phyloP scores from a whole-genome alignment of 352 stramenopile genomes.

The Globisporangium mamillatum region DNA sequence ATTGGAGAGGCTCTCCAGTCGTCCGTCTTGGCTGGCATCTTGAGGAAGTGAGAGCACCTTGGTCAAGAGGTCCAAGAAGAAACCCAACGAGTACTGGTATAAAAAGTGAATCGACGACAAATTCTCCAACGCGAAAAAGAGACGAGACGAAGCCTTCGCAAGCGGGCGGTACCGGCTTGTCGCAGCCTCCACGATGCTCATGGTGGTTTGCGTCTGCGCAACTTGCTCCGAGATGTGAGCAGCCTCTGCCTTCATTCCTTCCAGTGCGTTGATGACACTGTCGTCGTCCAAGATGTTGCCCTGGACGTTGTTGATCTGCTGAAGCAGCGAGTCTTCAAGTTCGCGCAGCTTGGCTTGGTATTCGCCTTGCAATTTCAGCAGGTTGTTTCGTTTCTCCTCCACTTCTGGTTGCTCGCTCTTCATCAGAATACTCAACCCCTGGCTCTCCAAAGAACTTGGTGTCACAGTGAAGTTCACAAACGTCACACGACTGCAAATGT shows the following conservation, averaged over 20 bases:
- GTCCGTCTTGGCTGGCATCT: slow-evolving; percentile 22
- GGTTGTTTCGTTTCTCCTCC: slow-evolving; percentile 93
- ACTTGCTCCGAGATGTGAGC: slow-evolving; percentile 93
- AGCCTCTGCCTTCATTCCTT: slow-evolving; percentile 98
- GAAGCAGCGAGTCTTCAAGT: slow-evolving; percentile 97
- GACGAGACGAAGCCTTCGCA: slow-evolving; percentile 78
- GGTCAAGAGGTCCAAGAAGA: slow-evolving; percentile 96
- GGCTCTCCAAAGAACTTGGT: slow-evolving; percentile 96
- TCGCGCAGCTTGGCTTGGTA: slow-evolving; percentile 96
- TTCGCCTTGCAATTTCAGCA: slow-evolving; percentile 98
- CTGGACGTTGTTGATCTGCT: slow-evolving; percentile 98
- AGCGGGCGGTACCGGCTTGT: slow-evolving; percentile 96
- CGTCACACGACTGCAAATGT: slow-evolving; percentile 98
- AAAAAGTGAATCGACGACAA: slow-evolving; percentile 97
- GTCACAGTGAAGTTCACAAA: slow-evolving; percentile 99
- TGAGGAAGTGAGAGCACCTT: slow-evolving; percentile 80
- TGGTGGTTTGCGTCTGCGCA: slow-evolving; percentile 76
- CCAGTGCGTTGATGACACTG: slow-evolving; percentile 97
- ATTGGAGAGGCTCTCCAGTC: slow-evolving; percentile 67
- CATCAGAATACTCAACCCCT: slow-evolving; percentile 95
- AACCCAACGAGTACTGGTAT: slow-evolving; percentile 98
- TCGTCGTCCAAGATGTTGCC: slow-evolving; percentile 99
- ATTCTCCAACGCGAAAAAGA: slow-evolving; percentile 93
- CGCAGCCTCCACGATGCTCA: slow-evolving; percentile 83
- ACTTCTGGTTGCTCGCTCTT: slow-evolving; percentile 97